These are phyloP conservation scores for Chalciporus piperatoides DNA, from an alignment of 1,284 basidiomycete genomes.

Conservation along the genomic window DNA sequence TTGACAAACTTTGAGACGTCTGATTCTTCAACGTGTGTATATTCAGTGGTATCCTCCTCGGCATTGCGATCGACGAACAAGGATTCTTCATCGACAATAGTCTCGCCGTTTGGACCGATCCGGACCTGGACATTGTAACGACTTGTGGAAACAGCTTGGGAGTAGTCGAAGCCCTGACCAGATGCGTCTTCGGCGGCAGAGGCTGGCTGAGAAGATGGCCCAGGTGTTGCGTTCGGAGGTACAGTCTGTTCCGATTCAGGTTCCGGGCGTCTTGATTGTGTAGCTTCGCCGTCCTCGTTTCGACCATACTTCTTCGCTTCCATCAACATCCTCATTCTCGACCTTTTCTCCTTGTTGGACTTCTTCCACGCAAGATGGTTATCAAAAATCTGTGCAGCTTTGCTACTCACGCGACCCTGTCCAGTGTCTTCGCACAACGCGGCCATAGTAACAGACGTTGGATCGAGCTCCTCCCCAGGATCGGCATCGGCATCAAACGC, in stretches of 20 bases:
- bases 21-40: conserved; percentile 80
- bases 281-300: conserved; percentile 38
- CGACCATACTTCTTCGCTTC: conserved; percentile 72
- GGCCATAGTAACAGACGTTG: conserved; percentile 74
- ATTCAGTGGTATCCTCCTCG: conserved; percentile 61
- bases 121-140: conserved; percentile 79
- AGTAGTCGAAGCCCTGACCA: conserved; percentile 65
- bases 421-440: conserved; percentile 69
- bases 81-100: conserved; percentile 77
- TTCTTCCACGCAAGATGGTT: conserved; percentile 69
- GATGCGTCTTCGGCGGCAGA: conserved; percentile 36
- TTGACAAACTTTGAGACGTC: conserved; percentile 83
- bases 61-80: conserved; percentile 67
- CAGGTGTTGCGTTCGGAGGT: conserved; percentile 3
- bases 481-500: conserved; percentile 54
- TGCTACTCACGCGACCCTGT: conserved; percentile 69
- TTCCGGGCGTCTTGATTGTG: conserved; percentile 20
- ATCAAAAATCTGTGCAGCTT: conserved; percentile 60
- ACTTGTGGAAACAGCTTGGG: conserved; percentile 56
- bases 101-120: conserved; percentile 77
- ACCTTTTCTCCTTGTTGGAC: conserved; percentile 59
- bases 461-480: conserved; percentile 73
- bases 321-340: conserved; percentile 55
- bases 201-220: conserved; percentile 7
- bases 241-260: conserved; percentile 14